Percentiles rank a stretch among this genome's conserved stretches.
Evolutionary conservation across 129 eudicot species (phyloP).

Genomic region (Helianthus annuus): HanXRQr2.0-SUNRISE NC_035447.2:51199361-51199860

Average conservation of each 20-base stretch:
- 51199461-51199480: no score
- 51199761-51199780: slow-evolving; percentile 77
- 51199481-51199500: neutral
- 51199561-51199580: slow-evolving; percentile 74
- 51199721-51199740: slow-evolving; percentile 30
- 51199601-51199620: slow-evolving; percentile 64
- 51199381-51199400: no score
- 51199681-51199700: slow-evolving; percentile 60
- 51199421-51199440: no score
- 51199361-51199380: no score
- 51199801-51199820: slow-evolving; percentile 78
- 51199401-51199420: no score
- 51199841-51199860: slow-evolving; percentile 56
- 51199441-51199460: no score
- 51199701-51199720: slow-evolving; percentile 80
- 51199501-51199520: slow-evolving; percentile 65
- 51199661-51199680: slow-evolving; percentile 62
- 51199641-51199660: slow-evolving; percentile 76
- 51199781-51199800: slow-evolving; percentile 82
- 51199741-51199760: slow-evolving; percentile 54
- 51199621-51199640: slow-evolving; percentile 67
- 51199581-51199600: slow-evolving; percentile 73
- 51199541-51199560: slow-evolving; percentile 53
- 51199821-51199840: slow-evolving; percentile 54
- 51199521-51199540: slow-evolving; percentile 61